Conservation (phyloP, 805 yeast genomes). For the Kazachstania taianensis region DNA sequence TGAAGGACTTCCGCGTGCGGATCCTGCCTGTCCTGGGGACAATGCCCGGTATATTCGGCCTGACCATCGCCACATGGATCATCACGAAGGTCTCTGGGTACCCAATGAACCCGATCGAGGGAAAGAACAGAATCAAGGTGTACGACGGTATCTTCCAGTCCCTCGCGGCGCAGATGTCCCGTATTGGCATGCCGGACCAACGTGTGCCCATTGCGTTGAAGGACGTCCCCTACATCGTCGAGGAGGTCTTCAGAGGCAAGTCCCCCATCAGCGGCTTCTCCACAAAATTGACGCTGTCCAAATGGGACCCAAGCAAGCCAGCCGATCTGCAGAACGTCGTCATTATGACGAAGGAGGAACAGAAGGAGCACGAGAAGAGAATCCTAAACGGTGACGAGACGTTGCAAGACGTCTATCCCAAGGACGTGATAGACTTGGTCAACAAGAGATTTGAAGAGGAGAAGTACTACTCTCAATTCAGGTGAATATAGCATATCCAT, state of each 20-base stretch:
- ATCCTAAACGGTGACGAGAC: conserved; percentile 61
- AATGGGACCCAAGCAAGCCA: conserved; percentile 70
- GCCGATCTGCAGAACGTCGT: conserved; percentile 71
- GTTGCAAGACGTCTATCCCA: conserved; percentile 52
- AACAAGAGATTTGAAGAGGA: conserved; percentile 66
- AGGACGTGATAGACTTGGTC: conserved; percentile 47
- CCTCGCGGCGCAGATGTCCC: conserved; percentile 76
- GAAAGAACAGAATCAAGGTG: conserved; percentile 74
- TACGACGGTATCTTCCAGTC: conserved; percentile 78
- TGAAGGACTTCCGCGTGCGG: conserved; percentile 85
- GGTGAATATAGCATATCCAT: too few species aligned
- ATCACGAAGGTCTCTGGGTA: conserved; percentile 76
- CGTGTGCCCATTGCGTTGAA: conserved; percentile 60
- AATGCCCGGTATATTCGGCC: conserved; percentile 93
- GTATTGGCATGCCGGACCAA: conserved; percentile 64
- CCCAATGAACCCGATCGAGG: conserved; percentile 84
- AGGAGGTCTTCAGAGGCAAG: conserved; percentile 88
- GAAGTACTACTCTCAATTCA: conserved; percentile 51
- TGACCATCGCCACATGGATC: conserved; percentile 77
- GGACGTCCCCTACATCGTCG: conserved; percentile 76
- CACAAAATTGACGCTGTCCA: conserved; percentile 66
- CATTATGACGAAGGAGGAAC: conserved; percentile 83
- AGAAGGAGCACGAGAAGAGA: conserved; percentile 62
- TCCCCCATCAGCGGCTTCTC: conserved; percentile 78
- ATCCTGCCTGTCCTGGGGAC: conserved; percentile 94